Conservation (phyloP, 805 yeast species). For the Kodamaea kaohsiungensis region DNA sequence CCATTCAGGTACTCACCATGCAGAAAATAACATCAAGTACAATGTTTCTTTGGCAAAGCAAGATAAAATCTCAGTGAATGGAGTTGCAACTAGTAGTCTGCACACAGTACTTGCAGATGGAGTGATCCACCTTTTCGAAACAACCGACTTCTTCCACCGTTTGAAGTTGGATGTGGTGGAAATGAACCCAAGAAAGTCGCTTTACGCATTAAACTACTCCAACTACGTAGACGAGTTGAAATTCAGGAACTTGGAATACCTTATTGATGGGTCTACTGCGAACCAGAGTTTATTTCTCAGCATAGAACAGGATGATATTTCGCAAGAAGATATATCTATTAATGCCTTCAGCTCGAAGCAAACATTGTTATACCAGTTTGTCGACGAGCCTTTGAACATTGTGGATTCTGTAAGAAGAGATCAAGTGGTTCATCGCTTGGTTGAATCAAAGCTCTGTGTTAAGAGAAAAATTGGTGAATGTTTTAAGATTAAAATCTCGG, state of each 20-base stretch:
- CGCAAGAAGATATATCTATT: slow-evolving; percentile 20
- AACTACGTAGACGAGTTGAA: slow-evolving; percentile 69
- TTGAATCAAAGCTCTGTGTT: slow-evolving; percentile 56
- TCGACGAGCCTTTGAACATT: slow-evolving; percentile 43
- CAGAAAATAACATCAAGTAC: slow-evolving; percentile 14
- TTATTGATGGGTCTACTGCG: slow-evolving; percentile 54
- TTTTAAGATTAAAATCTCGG: slow-evolving; percentile 37
- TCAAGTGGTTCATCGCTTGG: slow-evolving; percentile 32
- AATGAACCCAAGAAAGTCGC: slow-evolving; percentile 36
- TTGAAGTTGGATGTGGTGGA: slow-evolving; percentile 23
- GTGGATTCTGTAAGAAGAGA: slow-evolving; percentile 4
- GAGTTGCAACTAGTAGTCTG: slow-evolving; percentile 16
- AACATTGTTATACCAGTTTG: slow-evolving; percentile 62
- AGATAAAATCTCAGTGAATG: slow-evolving; percentile 22
- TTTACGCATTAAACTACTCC: slow-evolving; percentile 49
- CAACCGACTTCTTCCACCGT: slow-evolving; percentile 20
- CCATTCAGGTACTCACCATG: neutral
- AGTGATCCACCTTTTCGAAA: slow-evolving; percentile 33
- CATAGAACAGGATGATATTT: slow-evolving; percentile 34
- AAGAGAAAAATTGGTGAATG: slow-evolving; percentile 63
- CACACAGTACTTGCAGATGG: slow-evolving; percentile 33
- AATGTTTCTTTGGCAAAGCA: slow-evolving; percentile 12
- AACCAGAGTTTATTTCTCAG: slow-evolving; percentile 66
- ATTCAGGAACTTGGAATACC: slow-evolving; percentile 53
- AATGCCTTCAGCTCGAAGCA: slow-evolving; percentile 34